A percentile compares a stretch with the other conserved stretches of the same genome.
Conservation (phyloP, 1,284 basidiomycete genomes). For the Apiotrichum brassicae region DNA sequence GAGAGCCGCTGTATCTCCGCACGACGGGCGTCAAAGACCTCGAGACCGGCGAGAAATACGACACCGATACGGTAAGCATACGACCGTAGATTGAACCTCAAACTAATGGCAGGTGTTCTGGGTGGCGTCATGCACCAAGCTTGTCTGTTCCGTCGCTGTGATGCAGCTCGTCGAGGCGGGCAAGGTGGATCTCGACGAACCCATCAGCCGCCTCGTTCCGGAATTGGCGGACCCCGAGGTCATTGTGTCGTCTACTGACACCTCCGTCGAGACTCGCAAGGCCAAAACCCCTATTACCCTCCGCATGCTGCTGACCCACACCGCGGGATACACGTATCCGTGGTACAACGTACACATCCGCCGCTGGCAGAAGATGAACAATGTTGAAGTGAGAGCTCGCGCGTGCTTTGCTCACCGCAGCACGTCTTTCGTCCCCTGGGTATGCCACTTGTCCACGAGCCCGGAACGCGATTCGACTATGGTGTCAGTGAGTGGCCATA, state of each 20-base stretch:
- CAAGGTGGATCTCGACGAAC: constrained; percentile 23
- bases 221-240: constrained; percentile 11
- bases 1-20: no score
- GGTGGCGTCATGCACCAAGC: constrained; percentile 19
- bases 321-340: constrained; percentile 5
- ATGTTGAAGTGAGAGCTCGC: no score
- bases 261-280: not conserved
- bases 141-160: constrained; percentile 1
- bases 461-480: constrained; percentile 3
- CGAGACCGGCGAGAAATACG: no score
- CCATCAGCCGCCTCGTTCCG: constrained; percentile 17
- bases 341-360: constrained; percentile 16
- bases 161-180: constrained; percentile 28
- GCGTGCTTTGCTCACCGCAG: no score
- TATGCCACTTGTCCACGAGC: constrained; percentile 2
- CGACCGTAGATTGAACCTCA: no score
- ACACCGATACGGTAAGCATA: no score
- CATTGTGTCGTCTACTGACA: no score
- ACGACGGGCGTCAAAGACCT: no score
- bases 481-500: not conserved
- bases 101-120: constrained; percentile 16
- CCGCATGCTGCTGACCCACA: constrained; percentile 11
- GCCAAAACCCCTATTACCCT: constrained; percentile 5
- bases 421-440: no score
- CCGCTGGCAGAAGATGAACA: constrained; percentile 7